Evolutionary conservation across 2,329 filamentous ascomycete genomes (phyloP), one percentile per base, ranked within the genome.

Genomic region (Alternaria sp.): DNA sequence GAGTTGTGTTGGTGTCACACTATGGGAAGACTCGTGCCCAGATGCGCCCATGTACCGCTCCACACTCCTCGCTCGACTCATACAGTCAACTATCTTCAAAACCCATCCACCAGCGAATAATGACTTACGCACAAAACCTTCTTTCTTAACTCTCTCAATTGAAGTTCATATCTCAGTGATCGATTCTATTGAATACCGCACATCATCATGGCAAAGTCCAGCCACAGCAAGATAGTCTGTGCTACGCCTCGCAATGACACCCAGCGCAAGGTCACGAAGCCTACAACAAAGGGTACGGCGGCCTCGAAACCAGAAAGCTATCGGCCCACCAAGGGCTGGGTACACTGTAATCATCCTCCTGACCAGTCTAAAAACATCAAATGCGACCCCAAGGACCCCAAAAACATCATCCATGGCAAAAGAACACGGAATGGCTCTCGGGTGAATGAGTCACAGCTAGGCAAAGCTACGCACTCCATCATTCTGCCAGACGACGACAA

Each of bases 51-150:
- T 49, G 41, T 33, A 12, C 23, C 8, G 37, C 12, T 45, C 26
- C 33, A 57, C 53, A 25, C 41, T 43, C 47, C 21, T 28, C 12
- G 50, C 50, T 47, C 55, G 43, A 55, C 51, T 56, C 58, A 60
- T 21, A 43, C 44, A 8, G 49, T 49, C 51, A 43, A 15, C 5
- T 28, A 45, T 37, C 44, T 60, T 55, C 50, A 9, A 55, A n/a
- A 6, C 15, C 23, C n/a, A 5, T 18, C 44, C 15, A 15, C 23
- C 51, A 49, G 5, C 51, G 55, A 49, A 26, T 9, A 14, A 44
- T 12, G 12, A 21, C 49, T 14, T 18, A 25, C 26, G 9, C 3
- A 54, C 18, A 46, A 33, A 15, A 26, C 37, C 37, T 41, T 21
- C 28, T 41, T 20, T 28, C 23, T 26, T 7, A 15, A 23, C 45